Base-by-base conservation (phyloP, 768 basidiomycete species). In the Macrolepiota dolichaula region DNA sequence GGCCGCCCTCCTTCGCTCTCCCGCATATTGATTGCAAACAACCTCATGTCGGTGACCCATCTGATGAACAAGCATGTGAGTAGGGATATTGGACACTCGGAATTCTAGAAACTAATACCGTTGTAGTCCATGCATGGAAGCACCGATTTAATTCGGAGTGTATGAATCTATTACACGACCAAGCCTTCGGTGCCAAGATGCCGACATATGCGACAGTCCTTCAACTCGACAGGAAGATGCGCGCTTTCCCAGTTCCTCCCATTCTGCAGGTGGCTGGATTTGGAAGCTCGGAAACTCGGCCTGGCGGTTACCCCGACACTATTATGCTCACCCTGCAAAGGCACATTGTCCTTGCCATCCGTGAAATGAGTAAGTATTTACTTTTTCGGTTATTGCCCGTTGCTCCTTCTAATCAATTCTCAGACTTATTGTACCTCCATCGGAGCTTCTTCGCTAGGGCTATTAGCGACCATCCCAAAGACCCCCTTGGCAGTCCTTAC, bases 401-500 rank as follows among this genome's bases (percentile, higher is more conserved):
- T 55, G 27, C 61, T 55, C 57, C 17, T 44, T 64, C 57, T 54
- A 52, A 50, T 11, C 32, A 17, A n/a, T 61, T 54, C 59, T 42
- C 66, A 89, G 88, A 86, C 71, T 77, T 89, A 36, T 74, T 89
- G 17, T 89, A 89, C 71, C 76, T 89, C 38, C 88, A 89, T 67
- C 80, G 88, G 64, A 86, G 85, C 69, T 89, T 88, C 74, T 89
- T 89, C 64, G 88, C 88, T 25, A 80, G 86, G 47, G 88, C 88
- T 2, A 81, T 89, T 61, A 86, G 82, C 66, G 88, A 89, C 67
- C 85, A 87, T 68, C 87, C 87, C 35, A 87, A 86, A 67, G 88
- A 89, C 66, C 88, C 88, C 27, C 76, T 89, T 36, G 87, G 86
- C 11, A 88, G 86, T 67, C 85, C 86, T 13, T 88, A 87, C 63